phyloP scores from a whole-genome alignment of 1,284 basidiomycete species.

The Cryptococcus amylolentus region DNA sequence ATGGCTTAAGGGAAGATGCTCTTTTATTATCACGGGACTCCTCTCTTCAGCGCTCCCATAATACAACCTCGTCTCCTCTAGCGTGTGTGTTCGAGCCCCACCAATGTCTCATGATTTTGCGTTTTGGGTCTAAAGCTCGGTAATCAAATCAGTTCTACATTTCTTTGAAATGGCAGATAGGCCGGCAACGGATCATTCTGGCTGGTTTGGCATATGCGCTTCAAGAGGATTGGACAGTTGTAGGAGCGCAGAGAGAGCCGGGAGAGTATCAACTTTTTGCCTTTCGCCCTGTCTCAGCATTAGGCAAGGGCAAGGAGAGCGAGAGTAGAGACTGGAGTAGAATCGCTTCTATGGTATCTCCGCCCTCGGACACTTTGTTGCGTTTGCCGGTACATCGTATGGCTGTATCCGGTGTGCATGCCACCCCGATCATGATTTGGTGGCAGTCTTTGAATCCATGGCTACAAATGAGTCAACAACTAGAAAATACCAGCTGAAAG shows the following conservation, averaged over 20 bases:
- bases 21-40: constrained; percentile 38
- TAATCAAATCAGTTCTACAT: constrained; percentile 40
- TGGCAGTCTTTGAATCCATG: no score
- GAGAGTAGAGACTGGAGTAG: no score
- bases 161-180: constrained; percentile 28
- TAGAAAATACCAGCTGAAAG: no score
- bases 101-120: constrained; percentile 37
- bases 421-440: no score
- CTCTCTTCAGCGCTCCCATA: constrained; percentile 43
- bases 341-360: no score
- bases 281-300: neutral
- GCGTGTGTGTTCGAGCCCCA: constrained; percentile 48
- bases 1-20: constrained; percentile 45
- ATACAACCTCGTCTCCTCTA: constrained; percentile 41
- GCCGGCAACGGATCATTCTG: constrained; percentile 49
- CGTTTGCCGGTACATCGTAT: no score
- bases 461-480: no score
- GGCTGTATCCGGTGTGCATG: no score
- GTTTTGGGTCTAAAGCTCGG: constrained; percentile 33
- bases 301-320: no score
- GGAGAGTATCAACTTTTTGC: constrained; percentile 44
- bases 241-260: constrained; percentile 47
- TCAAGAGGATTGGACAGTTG: constrained; percentile 43
- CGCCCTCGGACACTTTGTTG: no score
- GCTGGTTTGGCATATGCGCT: constrained; percentile 44